Conservation (phyloP, 805 yeast genomes). For the Metschnikowia gruessii region DNA sequence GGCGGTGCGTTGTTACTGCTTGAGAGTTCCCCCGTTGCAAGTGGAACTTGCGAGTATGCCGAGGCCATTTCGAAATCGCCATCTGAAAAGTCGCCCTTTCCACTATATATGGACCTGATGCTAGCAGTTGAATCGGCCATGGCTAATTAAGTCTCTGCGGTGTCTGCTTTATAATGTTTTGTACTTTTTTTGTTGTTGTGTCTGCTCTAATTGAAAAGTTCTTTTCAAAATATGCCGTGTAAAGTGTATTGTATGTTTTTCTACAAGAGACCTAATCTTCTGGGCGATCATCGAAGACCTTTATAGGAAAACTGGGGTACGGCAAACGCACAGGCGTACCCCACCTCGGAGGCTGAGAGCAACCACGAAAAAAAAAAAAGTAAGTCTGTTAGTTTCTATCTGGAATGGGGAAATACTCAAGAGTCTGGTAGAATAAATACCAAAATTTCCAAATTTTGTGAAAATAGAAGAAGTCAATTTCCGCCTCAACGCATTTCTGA, state of each 20-base stretch:
- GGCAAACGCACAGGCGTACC: conserved; percentile 1
- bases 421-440: too few relatives aligned
- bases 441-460: too few relatives aligned
- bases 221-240: too few relatives aligned
- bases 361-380: background rate
- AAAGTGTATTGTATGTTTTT: background rate
- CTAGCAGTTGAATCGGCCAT: conserved; percentile 47
- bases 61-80: conserved; percentile 8
- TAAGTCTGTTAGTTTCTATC: background rate
- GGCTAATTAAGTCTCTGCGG: background rate
- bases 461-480: too few relatives aligned
- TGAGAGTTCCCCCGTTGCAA: too few relatives aligned
- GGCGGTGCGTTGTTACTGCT: too few relatives aligned
- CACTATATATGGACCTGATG: conserved; percentile 37
- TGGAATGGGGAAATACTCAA: too few relatives aligned
- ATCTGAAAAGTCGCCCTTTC: conserved; percentile 25
- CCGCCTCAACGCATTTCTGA: too few relatives aligned
- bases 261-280: background rate
- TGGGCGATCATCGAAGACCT: background rate
- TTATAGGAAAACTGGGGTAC: conserved; percentile 10
- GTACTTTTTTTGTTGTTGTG: background rate
- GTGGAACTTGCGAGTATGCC: background rate
- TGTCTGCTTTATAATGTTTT: too few relatives aligned
- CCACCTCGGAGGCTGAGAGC: background rate
- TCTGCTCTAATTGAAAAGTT: background rate